These are phyloP conservation scores for Rhizopogon salebrosus DNA, from an alignment of 768 basidiomycete genomes.

Conservation along the genomic window DNA sequence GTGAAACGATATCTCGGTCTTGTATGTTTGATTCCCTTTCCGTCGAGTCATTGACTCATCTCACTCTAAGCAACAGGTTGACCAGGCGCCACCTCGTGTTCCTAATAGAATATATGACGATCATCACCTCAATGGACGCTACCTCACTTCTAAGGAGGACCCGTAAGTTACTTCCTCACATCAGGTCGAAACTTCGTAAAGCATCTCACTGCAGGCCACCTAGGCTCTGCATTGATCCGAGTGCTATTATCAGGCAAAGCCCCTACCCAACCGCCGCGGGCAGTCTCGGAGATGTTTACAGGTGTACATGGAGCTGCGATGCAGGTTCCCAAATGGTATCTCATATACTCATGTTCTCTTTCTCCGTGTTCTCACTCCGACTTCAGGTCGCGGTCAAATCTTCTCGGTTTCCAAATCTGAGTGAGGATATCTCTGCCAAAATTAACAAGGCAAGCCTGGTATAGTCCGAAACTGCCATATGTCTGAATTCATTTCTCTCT, in stretches of 20 bases:
- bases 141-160: too few relatives aligned
- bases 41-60: too few relatives aligned
- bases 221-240: neutral
- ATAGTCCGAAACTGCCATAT: neutral
- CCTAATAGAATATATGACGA: too few relatives aligned
- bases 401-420: neutral
- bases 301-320: neutral
- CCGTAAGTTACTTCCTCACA: too few relatives aligned
- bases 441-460: neutral
- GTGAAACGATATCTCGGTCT: neutral
- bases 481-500: neutral
- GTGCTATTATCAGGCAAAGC: too few relatives aligned
- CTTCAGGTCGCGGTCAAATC: constrained; percentile 5
- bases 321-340: neutral
- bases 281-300: constrained; percentile 11
- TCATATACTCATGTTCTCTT: neutral
- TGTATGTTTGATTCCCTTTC: neutral
- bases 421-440: neutral
- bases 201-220: too few relatives aligned
- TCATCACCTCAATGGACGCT: too few relatives aligned
- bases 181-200: too few relatives aligned
- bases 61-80: too few relatives aligned
- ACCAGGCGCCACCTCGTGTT: too few relatives aligned
- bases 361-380: neutral
- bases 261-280: neutral